A percentile compares a stretch with the other conserved stretches of the same genome.
Evolutionary conservation across 306 rosid species (phyloP).

Genomic region (Spatholobus suberectus): DNA sequence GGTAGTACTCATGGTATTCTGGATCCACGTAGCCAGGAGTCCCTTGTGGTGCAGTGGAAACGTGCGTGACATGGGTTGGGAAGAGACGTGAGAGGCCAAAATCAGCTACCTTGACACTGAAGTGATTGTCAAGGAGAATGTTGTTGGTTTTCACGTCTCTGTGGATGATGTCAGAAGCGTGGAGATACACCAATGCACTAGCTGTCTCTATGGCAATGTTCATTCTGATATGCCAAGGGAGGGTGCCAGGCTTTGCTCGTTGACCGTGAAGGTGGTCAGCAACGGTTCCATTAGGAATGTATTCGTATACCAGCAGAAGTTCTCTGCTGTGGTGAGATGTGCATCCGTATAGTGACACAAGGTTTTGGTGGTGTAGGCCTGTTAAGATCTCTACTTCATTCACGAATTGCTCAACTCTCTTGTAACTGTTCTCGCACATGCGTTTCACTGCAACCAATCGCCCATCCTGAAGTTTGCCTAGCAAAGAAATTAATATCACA

Average conservation of each 20-base stretch:
- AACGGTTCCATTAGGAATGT: slow-evolving; percentile 53
- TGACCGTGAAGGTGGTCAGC: slow-evolving; percentile 59
- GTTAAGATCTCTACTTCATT: slow-evolving; percentile 55
- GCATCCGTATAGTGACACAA: slow-evolving; percentile 57
- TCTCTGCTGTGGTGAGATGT: slow-evolving; percentile 47
- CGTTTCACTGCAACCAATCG: slow-evolving; percentile 50
- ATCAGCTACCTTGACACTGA: slow-evolving; percentile 55
- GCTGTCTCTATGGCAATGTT: slow-evolving; percentile 56
- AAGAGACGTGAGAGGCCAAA: slow-evolving; percentile 54
- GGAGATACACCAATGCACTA: slow-evolving; percentile 53
- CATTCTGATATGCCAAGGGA: slow-evolving; percentile 47
- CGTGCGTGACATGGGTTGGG: slow-evolving; percentile 46
- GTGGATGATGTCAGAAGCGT: slow-evolving; percentile 53
- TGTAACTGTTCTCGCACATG: slow-evolving; percentile 39
- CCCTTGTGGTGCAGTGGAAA: slow-evolving; percentile 63
- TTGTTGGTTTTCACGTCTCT: slow-evolving; percentile 55
- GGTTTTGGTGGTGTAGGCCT: slow-evolving; percentile 56
- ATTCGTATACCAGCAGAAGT: slow-evolving; percentile 52
- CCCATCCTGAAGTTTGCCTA: slow-evolving; percentile 60
- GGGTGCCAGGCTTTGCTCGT: slow-evolving; percentile 29
- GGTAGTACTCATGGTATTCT: slow-evolving; percentile 58
- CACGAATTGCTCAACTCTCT: slow-evolving; percentile 49
- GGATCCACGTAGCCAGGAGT: slow-evolving; percentile 60
- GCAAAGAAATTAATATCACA: slow-evolving; percentile 2
- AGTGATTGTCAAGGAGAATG: slow-evolving; percentile 53